These are phyloP conservation scores for Colletotrichum somersetense DNA, from an alignment of 2,329 filamentous ascomycete genomes.

Conservation along the genomic window DNA sequence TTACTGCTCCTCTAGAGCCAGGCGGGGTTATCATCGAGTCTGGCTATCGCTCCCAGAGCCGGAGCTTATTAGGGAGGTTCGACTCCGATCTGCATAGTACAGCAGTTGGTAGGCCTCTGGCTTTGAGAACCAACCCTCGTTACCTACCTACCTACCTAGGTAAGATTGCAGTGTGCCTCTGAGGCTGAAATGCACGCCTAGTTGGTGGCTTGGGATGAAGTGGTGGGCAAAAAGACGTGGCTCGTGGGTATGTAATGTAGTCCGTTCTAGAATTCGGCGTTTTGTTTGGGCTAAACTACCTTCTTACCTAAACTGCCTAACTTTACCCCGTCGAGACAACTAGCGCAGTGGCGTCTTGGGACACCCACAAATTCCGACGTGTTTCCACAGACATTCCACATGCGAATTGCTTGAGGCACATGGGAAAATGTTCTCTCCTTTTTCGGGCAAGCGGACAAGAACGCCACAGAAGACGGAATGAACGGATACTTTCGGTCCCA, in stretches of 20 bases:
- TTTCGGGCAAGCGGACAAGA: conserved; percentile 3
- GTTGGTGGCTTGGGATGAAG: conserved; percentile 21
- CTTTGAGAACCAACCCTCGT: conserved; percentile 9
- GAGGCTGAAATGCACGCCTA: conserved; percentile 22
- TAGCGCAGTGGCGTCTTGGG: conserved; percentile 25
- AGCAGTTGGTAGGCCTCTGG: conserved; percentile 8
- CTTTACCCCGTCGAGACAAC: conserved; percentile 5
- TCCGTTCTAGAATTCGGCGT: conserved; percentile 23
- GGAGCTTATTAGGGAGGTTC: background rate
- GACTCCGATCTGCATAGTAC: background rate
- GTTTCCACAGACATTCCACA: background rate
- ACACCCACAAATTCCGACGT: background rate
- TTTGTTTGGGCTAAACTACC: background rate
- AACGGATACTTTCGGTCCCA: conserved; percentile 6
- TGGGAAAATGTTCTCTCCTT: background rate
- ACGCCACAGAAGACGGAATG: background rate
- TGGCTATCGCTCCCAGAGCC: conserved; percentile 1
- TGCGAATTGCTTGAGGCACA: conserved; percentile 9
- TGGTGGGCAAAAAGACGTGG: conserved; percentile 21
- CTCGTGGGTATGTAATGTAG: conserved; percentile 34
- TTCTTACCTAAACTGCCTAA: too few species aligned
- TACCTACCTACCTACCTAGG: too few species aligned
- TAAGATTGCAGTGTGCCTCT: conserved; percentile 7
- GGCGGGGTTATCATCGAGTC: background rate
- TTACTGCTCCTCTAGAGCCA: background rate